A percentile compares a stretch with the other conserved stretches of the same genome.
Conservation (phyloP, 768 basidiomycete genomes). For the Tricholoma sp. region DNA sequence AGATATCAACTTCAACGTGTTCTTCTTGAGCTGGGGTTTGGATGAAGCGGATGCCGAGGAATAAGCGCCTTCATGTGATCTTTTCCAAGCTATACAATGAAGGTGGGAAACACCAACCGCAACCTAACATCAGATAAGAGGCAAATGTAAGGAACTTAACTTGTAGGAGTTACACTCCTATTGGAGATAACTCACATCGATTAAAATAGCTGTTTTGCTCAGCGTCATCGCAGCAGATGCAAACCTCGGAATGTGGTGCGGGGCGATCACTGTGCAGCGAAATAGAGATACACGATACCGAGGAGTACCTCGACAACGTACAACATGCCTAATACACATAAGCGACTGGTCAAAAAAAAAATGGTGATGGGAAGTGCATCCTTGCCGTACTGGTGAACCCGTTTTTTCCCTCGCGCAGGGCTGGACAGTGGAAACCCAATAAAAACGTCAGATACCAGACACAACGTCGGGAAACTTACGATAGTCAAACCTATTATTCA, state of each 20-base stretch:
- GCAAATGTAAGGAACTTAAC: background rate
- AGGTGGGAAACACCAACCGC: constrained; percentile 71
- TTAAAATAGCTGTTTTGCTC: constrained; percentile 76
- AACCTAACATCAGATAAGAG: constrained; percentile 33
- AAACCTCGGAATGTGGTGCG: constrained; percentile 72
- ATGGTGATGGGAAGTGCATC: constrained; percentile 27
- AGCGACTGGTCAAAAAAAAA: background rate
- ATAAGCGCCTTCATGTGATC: constrained; percentile 50
- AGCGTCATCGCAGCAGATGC: constrained; percentile 69
- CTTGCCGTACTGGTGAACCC: constrained; percentile 90
- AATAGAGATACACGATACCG: constrained; percentile 72
- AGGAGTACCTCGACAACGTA: constrained; percentile 77
- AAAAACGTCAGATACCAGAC: background rate
- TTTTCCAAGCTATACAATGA: constrained; percentile 60
- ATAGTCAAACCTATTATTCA: constrained; percentile 26
- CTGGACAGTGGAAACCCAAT: constrained; percentile 69
- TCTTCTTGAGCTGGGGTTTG: constrained; percentile 16
- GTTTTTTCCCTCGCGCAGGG: constrained; percentile 49
- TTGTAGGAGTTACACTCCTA: constrained; percentile 42
- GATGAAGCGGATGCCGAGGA: constrained; percentile 15
- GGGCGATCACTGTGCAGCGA: constrained; percentile 52
- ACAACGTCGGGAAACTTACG: constrained; percentile 16
- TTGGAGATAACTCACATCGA: constrained; percentile 76
- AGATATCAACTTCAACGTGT: constrained; percentile 2
- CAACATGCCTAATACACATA: constrained; percentile 49